Base-by-base conservation (phyloP, 345 rosid genomes). In the Clarkia xantiana region DNA sequence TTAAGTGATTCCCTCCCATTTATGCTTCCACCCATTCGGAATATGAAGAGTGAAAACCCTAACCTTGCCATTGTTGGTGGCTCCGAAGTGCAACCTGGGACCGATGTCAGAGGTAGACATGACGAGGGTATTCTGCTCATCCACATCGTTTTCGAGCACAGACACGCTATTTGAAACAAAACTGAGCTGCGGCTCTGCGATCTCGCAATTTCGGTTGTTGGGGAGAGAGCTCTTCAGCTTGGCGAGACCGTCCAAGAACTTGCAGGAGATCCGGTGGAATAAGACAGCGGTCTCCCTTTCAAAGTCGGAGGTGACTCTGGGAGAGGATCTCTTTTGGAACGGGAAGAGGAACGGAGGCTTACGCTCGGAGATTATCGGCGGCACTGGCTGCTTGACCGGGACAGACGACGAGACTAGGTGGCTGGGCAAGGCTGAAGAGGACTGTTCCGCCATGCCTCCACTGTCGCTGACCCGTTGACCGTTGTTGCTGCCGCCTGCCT, bases 21-120 rank as follows among this genome's bases (percentile, higher is more conserved):
- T n/a, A n/a, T n/a, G n/a, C n/a, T n/a, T n/a, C n/a, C n/a, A n/a
- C n/a, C n/a, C n/a, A n/a, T n/a, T n/a, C n/a, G n/a, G n/a, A n/a
- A n/a, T 29, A 10, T 29, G 8, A 23, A 23, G 6, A 29, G 1
- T 29, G 36, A 29, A 25, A 22, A 51, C 36, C n/a, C 47, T 44
- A 49, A 77, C 94, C 94, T 83, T 81, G 69, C 86, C 76, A 72
- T 86, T 81, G 36, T 76, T 91, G 62, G 73, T 64, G 67, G 79
- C 78, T 40, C 71, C 76, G 77, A 86, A 79, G 53, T 79, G 87
- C 62, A 91, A 66, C 49, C 67, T 71, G 0, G 89, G 76, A 11
- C 82, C 78, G 45, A 84, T 58, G 50, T 75, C 87, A 17, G 84
- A 59, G 12, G 80, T 66, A 58, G 73, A 65, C 43, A 62, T 70